Percentiles rank a stretch among this genome's conserved stretches.
phyloP scores from a whole-genome alignment of 768 basidiomycete species.

The Lactarius vividus region DNA sequence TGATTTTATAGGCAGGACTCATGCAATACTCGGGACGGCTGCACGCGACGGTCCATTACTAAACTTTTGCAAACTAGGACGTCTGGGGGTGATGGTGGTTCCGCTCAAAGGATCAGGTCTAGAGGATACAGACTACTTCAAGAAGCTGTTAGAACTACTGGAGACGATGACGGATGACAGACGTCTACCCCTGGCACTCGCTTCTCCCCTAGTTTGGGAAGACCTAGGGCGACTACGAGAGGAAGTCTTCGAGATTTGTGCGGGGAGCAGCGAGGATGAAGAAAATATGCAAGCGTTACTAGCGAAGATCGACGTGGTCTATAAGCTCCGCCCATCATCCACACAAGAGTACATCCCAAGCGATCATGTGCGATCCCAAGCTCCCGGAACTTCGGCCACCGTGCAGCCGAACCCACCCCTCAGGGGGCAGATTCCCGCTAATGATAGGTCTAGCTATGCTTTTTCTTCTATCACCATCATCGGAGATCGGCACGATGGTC shows the following conservation, averaged over 20 bases:
- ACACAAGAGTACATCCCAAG: background rate
- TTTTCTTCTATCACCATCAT: background rate
- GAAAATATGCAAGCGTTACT: background rate
- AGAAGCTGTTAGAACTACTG: constrained; percentile 1
- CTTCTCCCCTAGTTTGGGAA: constrained; percentile 6
- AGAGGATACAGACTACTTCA: background rate
- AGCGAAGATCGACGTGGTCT: background rate
- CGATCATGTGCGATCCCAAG: background rate
- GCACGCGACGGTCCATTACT: constrained; percentile 11
- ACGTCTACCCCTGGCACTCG: background rate
- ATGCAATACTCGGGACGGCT: background rate
- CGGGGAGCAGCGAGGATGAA: background rate
- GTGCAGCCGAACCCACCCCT: background rate
- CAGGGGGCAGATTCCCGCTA: background rate
- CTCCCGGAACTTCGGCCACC: too few relatives aligned
- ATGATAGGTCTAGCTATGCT: background rate
- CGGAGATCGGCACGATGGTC: background rate
- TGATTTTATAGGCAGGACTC: background rate
- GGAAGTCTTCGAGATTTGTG: background rate
- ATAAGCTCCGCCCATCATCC: too few relatives aligned
- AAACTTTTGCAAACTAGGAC: constrained; percentile 14
- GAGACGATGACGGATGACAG: background rate
- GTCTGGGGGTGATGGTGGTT: background rate
- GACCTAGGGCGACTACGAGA: background rate
- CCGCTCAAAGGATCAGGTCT: constrained; percentile 2